These are phyloP conservation scores for Ascoidea rubescens DNA, from an alignment of 805 yeast species.

Conservation along the genomic window DNA sequence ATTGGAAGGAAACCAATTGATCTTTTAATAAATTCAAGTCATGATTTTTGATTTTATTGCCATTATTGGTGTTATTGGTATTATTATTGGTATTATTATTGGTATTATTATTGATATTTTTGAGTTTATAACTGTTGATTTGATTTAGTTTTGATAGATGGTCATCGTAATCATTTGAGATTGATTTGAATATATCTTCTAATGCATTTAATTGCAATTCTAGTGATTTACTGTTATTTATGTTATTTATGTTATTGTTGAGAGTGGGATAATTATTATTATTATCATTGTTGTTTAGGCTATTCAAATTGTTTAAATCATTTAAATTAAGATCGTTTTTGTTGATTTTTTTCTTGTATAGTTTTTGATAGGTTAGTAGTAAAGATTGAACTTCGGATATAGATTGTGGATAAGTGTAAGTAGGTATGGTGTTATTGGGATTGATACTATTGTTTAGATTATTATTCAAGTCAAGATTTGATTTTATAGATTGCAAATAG, in stretches of 20 bases:
- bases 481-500: background rate
- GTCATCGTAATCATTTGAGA: background rate
- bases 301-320: too few species aligned
- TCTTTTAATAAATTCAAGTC: constrained; percentile 34
- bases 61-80: background rate
- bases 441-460: background rate
- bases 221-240: too few species aligned
- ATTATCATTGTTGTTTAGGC: too few species aligned
- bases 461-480: background rate
- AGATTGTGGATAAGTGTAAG: background rate
- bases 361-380: background rate
- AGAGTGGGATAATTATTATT: too few species aligned
- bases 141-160: too few species aligned
- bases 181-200: background rate
- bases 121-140: too few species aligned
- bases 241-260: too few species aligned
- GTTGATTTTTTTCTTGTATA: too few species aligned
- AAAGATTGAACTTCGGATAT: background rate
- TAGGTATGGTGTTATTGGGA: background rate
- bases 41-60: constrained; percentile 18
- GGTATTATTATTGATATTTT: background rate
- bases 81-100: too few species aligned
- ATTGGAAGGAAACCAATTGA: constrained; percentile 51
- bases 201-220: background rate
- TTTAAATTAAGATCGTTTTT: too few species aligned